Conservation (phyloP, 2,329 filamentous ascomycete genomes). For the Trematosphaeria pertusa region DNA sequence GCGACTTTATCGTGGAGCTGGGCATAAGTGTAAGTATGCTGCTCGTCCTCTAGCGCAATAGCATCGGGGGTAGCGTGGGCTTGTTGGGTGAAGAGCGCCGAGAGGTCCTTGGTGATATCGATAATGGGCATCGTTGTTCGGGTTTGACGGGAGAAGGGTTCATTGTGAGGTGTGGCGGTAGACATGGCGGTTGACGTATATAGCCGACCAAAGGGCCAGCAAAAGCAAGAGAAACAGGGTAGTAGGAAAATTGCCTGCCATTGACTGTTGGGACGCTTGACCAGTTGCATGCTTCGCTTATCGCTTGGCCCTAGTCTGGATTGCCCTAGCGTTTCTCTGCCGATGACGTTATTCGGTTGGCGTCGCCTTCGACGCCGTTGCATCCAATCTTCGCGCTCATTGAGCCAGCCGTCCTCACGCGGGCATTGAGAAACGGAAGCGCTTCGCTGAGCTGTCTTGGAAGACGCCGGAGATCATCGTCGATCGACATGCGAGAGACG, state of each 20-base stretch:
- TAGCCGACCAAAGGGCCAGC: conserved; percentile 4
- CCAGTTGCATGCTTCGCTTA: conserved; percentile 17
- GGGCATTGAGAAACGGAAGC: conserved; percentile 1
- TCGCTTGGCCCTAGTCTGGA: conserved; percentile 6
- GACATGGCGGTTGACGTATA: conserved; percentile 14
- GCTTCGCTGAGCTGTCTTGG: background rate
- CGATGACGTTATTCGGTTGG: conserved; percentile 19
- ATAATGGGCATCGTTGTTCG: conserved; percentile 65
- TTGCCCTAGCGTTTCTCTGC: conserved; percentile 13
- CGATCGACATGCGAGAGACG: background rate
- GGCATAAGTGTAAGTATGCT: conserved; percentile 71
- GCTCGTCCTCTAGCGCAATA: conserved; percentile 75
- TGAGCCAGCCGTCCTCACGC: conserved; percentile 3
- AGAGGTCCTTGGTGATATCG: conserved; percentile 74
- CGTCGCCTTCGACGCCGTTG: conserved; percentile 7
- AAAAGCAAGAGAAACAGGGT: conserved; percentile 11
- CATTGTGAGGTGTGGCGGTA: conserved; percentile 2
- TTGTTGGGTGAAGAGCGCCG: conserved; percentile 74
- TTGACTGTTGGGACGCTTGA: conserved; percentile 18
- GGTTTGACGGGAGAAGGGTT: conserved; percentile 13
- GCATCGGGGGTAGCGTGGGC: conserved; percentile 72
- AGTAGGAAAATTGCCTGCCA: conserved; percentile 6
- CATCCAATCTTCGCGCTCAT: conserved; percentile 2
- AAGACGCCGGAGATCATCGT: background rate
- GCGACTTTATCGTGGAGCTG: conserved; percentile 73